These are phyloP conservation scores for Saussurea involucrata DNA, from an alignment of 129 eudicot genomes.

Conservation along the genomic window DNA sequence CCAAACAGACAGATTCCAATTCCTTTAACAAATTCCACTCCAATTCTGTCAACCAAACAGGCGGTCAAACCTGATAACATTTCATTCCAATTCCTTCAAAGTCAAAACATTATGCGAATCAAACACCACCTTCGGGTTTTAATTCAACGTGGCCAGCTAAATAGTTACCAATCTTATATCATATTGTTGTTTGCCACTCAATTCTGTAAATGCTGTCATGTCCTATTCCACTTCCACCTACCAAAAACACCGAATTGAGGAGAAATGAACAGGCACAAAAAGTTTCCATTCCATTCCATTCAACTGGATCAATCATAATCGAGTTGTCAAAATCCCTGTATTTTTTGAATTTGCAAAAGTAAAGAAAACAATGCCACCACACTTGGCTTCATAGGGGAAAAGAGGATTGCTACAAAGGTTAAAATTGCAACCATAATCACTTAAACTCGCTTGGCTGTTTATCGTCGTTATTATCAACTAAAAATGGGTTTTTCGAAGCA, in stretches of 20 bases:
- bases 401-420: slow-evolving; percentile 8
- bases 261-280: slow-evolving; percentile 13
- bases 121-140: too few species aligned
- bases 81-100: too few species aligned
- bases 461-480: slow-evolving; percentile 36
- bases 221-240: neutral
- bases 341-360: slow-evolving; percentile 13
- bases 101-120: too few species aligned
- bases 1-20: too few species aligned
- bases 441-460: slow-evolving; percentile 27
- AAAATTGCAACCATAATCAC: slow-evolving; percentile 11
- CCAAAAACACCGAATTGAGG: neutral
- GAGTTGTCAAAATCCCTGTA: slow-evolving; percentile 28
- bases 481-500: slow-evolving; percentile 23
- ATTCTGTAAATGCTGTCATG: neutral
- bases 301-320: slow-evolving; percentile 26
- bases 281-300: slow-evolving; percentile 2
- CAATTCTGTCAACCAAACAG: too few species aligned
- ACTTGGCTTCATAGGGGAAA: slow-evolving; percentile 28
- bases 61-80: too few species aligned
- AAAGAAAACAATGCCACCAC: slow-evolving; percentile 21
- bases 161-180: too few species aligned
- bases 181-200: too few species aligned
- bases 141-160: too few species aligned
- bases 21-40: too few species aligned